phyloP scores from a whole-genome alignment of 1,284 basidiomycete species.

The Ceraceosorus bombacis region DNA sequence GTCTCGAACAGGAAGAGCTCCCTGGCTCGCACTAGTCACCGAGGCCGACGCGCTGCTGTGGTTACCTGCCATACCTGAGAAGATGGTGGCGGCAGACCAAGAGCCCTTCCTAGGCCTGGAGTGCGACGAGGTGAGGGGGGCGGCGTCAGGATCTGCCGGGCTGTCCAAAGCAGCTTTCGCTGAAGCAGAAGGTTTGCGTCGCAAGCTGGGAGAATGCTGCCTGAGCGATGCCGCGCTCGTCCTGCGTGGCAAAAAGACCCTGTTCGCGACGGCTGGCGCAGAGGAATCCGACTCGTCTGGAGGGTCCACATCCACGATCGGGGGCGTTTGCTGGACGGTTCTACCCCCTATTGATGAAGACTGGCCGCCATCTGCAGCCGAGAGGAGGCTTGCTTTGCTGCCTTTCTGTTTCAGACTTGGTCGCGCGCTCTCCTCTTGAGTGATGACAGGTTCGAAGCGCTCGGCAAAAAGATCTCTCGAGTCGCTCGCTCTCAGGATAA shows the following conservation, averaged over 20 bases:
- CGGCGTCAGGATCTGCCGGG: neutral
- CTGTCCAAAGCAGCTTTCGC: too few relatives aligned
- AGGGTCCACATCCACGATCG: neutral
- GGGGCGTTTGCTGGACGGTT: too few relatives aligned
- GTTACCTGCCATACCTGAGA: constrained; percentile 36
- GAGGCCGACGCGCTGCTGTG: too few relatives aligned
- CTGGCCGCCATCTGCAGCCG: neutral
- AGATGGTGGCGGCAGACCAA: neutral
- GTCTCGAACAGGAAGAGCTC: constrained; percentile 52
- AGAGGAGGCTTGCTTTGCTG: neutral
- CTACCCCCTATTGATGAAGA: too few relatives aligned
- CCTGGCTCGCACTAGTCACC: too few relatives aligned
- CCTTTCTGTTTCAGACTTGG: neutral
- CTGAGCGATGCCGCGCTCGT: neutral
- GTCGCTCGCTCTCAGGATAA: constrained; percentile 80
- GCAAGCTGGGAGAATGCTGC: neutral
- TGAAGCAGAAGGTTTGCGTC: neutral
- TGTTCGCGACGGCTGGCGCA: neutral
- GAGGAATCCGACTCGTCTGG: neutral
- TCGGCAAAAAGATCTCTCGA: constrained; percentile 85
- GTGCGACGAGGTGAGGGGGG: neutral
- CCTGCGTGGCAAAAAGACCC: neutral
- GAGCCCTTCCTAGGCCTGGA: neutral
- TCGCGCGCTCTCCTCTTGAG: too few relatives aligned
- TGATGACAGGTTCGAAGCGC: constrained; percentile 47